A percentile compares a stretch with the other conserved stretches of the same genome.
Conservation (phyloP, 176 grass and related monocot genomes). For the Microstegium vimineum region DNA sequence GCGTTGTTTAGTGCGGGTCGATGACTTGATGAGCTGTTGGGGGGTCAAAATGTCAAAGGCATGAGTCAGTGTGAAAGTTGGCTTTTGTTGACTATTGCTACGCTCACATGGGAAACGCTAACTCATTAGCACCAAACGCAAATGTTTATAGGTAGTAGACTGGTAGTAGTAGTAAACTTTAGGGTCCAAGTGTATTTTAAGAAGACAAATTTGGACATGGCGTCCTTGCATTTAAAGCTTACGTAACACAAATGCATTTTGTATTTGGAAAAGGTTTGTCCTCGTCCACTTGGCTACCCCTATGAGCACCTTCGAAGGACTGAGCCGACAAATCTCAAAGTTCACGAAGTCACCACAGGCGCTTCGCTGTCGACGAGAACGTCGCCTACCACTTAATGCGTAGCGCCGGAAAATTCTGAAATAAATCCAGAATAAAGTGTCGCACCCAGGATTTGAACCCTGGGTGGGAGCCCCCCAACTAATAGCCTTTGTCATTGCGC, state of each 20-base stretch:
- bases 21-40: not conserved
- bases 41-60: slow-evolving; percentile 49
- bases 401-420: too few species aligned
- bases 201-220: slow-evolving; percentile 10
- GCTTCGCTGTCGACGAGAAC: too few species aligned
- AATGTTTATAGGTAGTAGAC: not conserved
- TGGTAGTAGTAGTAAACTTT: not conserved
- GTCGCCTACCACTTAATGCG: too few species aligned
- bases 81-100: slow-evolving; percentile 36
- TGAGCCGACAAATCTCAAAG: too few species aligned
- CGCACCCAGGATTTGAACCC: too few species aligned
- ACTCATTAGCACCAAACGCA: not conserved
- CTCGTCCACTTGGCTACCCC: not conserved
- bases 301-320: too few species aligned
- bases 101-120: slow-evolving; percentile 32
- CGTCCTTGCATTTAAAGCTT: not conserved
- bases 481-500: too few species aligned
- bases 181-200: slow-evolving; percentile 12
- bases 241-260: not conserved
- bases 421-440: too few species aligned
- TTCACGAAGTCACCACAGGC: too few species aligned
- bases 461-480: too few species aligned
- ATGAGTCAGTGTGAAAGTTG: slow-evolving; percentile 23
- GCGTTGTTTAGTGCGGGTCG: not conserved
- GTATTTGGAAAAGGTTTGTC: not conserved